Base-by-base conservation (phyloP, 352 stramenopile genomes). In the Globisporangium alternatum region DNA sequence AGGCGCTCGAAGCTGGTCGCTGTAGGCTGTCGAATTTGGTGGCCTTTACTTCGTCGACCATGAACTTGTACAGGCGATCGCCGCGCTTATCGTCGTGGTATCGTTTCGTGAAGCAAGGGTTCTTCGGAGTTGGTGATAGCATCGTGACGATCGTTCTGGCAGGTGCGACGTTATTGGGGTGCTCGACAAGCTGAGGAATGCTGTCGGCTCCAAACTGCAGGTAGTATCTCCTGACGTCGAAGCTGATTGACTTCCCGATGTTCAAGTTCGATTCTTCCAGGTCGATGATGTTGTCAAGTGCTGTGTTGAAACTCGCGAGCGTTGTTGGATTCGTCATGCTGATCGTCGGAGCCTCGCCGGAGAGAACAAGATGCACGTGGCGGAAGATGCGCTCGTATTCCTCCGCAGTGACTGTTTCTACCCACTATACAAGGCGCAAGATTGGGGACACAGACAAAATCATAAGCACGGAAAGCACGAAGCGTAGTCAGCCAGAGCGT, bases 311-410 rank as follows among this genome's bases (percentile, higher is more conserved):
- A 30, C 60, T 70, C 45, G 71, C 48, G 7, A 83, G 74, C 10
- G 71, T 79, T 22, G 74, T 81, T 6, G 74, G 72, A 25, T 69
- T 73, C 41, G 69, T 68, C 3, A 57, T 61, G 33, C 33, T 61
- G 49, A 65, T 69, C n/a, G 48, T 33, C 33, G 49, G 51, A 1
- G 72, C 56, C 25, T 67, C 52, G 7, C 61, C 65, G 7, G 58
- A 64, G 7, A 77, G 52, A 30, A 74, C 64, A 15, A 59, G 51
- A 51, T 76, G 55, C 4, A 81, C 56, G 58, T 70, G 66, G 10
- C 59, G n/a, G 22, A 86, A 78, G 21, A 81, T 72, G 47, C 71
- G 69, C 43, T 72, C 60, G 61, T 83, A 86, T 45, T 80, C 77
- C 5, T 45, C 60, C 1, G 69, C 17, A 3, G 66, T 72, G 48